These are phyloP conservation scores for Fusarium virguliforme DNA, from an alignment of 2,329 filamentous ascomycete species.

Conservation along the genomic window DNA sequence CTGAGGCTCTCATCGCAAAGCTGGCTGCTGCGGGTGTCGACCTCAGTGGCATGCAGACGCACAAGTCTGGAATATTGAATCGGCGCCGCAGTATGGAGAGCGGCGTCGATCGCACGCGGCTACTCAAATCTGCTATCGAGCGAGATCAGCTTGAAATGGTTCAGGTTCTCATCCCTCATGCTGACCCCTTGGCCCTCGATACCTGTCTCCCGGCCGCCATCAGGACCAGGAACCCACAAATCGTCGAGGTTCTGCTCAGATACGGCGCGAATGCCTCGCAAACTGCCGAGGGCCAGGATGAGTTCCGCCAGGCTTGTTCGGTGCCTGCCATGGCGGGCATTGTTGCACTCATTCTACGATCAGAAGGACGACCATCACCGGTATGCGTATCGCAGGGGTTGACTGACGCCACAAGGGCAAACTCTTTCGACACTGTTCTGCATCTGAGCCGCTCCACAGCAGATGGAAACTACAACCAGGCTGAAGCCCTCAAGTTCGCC, in stretches of 20 bases:
- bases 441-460: conserved; percentile 68
- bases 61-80: conserved; percentile 64
- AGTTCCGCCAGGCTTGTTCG: conserved; percentile 68
- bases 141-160: conserved; percentile 68
- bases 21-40: conserved; percentile 67
- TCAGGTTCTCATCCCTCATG: conserved; percentile 68
- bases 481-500: conserved; percentile 68
- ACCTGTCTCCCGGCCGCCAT: conserved; percentile 67
- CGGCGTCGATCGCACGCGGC: conserved; percentile 64
- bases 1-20: conserved; percentile 69
- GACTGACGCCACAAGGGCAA: conserved; percentile 66
- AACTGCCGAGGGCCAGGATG: conserved; percentile 66
- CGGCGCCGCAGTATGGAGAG: conserved; percentile 67
- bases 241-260: conserved; percentile 65
- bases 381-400: conserved; percentile 66
- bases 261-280: conserved; percentile 67
- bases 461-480: conserved; percentile 68
- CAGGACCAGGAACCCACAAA: conserved; percentile 59
- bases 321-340: conserved; percentile 63
- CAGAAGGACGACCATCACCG: conserved; percentile 63
- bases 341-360: conserved; percentile 65
- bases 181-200: conserved; percentile 67
- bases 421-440: conserved; percentile 67
- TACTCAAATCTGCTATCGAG: conserved; percentile 68
- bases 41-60: conserved; percentile 65